Evolutionary conservation across 2,329 filamentous ascomycete genomes (phyloP), one percentile per base, ranked within the genome.

Genomic region (Exophiala mesophila): DNA sequence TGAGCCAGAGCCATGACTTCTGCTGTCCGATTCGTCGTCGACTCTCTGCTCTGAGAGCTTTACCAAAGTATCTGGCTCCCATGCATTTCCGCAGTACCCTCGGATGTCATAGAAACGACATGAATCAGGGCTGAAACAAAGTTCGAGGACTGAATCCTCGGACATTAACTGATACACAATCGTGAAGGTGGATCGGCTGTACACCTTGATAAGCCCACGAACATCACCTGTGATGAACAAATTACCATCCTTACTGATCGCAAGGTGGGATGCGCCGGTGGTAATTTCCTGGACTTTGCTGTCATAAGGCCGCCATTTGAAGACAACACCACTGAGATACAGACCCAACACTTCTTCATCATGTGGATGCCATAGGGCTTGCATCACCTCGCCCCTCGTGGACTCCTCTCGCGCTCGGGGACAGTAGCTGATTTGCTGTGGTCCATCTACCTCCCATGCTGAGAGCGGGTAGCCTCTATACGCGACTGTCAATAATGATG

Each of bases 291-390:
- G 49, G 10, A 46, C 37, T 13, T 61, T 52, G 29, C 54, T 55
- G 4, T 58, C 55, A 17, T 61, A 55, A 5, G 59, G 59, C 34
- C 57, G 42, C 63, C 61, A 66, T 47, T 61, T 64, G 45, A 67
- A 66, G 3, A 68, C 34, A 5, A 52, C 30, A 0, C 62, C 63
- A 38, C 59, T 60, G 12, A 55, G 52, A 35, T 61, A 57, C 5
- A 64, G 26, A 3, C 63, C 64, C 5, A 65, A 33, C 3, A 67
- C 29, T 35, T 63, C 53, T 6, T 51, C 52, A 5, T 20, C 45
- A 9, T 55, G 39, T 1, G 62, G 60, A 44, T 61, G 56, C 60
- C 59, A 64, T 12, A 16, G 19, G 30, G 48, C 39, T 12, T 19
- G 10, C 9, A 48, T 40, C 26, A 47, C 45, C 8, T 35, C 19